Conservation (phyloP, 345 rosid genomes). For the Citrus cavaleriei region DNA sequence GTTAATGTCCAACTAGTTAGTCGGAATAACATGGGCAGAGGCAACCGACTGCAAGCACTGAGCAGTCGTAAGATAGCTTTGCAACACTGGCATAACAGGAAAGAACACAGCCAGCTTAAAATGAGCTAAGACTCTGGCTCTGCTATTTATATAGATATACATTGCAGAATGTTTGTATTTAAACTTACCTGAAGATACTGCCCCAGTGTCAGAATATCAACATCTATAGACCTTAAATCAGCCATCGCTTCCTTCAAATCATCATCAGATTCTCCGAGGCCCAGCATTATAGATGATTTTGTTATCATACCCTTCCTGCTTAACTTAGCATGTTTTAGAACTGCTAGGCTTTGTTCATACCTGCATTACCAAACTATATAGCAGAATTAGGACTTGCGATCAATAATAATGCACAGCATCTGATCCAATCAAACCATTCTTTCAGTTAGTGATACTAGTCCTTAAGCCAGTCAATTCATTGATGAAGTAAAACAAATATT, state of each 20-base stretch:
- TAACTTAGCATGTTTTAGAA: conserved; percentile 79
- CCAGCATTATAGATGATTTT: conserved; percentile 97
- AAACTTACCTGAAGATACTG: conserved; percentile 87
- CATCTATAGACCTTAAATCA: conserved; percentile 86
- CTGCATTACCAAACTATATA: conserved; percentile 36
- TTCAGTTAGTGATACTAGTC: not conserved
- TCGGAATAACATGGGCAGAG: not conserved
- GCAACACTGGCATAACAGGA: not conserved
- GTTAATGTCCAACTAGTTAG: not conserved
- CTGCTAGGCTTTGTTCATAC: conserved; percentile 91
- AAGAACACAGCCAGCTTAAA: not conserved
- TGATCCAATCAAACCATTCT: not conserved
- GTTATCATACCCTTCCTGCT: conserved; percentile 83
- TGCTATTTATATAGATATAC: not conserved
- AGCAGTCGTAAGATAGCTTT: not conserved
- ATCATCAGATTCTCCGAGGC: conserved; percentile 93
- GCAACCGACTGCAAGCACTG: not conserved
- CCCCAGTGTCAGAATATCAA: conserved; percentile 92
- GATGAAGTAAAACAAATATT: not conserved
- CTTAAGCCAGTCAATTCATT: not conserved
- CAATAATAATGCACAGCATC: conserved; percentile 3
- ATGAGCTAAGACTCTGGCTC: not conserved
- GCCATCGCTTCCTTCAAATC: conserved; percentile 85
- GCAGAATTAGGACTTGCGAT: conserved; percentile 3
- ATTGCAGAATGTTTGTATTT: not conserved